Conservation (phyloP, 2,329 filamentous ascomycete genomes). For the Pseudocercospora macadamiae region DNA sequence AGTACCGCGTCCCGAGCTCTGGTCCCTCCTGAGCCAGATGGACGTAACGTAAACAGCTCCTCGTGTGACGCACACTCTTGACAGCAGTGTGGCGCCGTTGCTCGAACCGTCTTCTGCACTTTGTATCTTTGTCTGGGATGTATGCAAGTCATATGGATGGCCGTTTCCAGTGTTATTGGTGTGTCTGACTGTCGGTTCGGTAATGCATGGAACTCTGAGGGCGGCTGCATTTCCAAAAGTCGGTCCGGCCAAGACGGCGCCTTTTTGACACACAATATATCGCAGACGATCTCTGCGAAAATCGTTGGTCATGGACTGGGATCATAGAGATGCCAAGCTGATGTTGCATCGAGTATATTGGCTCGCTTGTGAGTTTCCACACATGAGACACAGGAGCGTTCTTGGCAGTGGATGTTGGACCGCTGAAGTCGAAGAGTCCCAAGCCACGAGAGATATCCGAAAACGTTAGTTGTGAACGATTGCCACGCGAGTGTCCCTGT, state of each 20-base stretch:
- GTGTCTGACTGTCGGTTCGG: constrained; percentile 16
- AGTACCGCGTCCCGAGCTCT: neutral
- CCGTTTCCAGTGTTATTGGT: neutral
- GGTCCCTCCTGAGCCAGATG: constrained; percentile 41
- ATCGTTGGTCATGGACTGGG: constrained; percentile 5
- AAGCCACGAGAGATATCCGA: no score
- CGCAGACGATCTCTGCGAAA: constrained; percentile 8
- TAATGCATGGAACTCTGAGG: constrained; percentile 3
- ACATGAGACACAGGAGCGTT: constrained; percentile 22
- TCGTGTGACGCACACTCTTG: neutral
- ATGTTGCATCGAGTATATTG: constrained; percentile 22
- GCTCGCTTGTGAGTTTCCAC: constrained; percentile 19
- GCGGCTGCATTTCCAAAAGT: constrained; percentile 12
- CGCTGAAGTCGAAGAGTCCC: constrained; percentile 1
- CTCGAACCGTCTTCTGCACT: constrained; percentile 4
- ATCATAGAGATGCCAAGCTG: constrained; percentile 14
- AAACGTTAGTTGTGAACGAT: neutral
- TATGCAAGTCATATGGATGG: constrained; percentile 11
- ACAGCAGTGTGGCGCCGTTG: neutral
- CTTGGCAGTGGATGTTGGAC: neutral
- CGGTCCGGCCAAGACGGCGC: constrained; percentile 9
- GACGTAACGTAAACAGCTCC: constrained; percentile 28
- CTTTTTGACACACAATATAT: neutral
- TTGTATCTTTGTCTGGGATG: constrained; percentile 40
- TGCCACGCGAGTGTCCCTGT: neutral